Evolutionary conservation across 2,329 filamentous ascomycete species (phyloP), one percentile per base, ranked within the genome.

Genomic region (Metarhizium album): DNA sequence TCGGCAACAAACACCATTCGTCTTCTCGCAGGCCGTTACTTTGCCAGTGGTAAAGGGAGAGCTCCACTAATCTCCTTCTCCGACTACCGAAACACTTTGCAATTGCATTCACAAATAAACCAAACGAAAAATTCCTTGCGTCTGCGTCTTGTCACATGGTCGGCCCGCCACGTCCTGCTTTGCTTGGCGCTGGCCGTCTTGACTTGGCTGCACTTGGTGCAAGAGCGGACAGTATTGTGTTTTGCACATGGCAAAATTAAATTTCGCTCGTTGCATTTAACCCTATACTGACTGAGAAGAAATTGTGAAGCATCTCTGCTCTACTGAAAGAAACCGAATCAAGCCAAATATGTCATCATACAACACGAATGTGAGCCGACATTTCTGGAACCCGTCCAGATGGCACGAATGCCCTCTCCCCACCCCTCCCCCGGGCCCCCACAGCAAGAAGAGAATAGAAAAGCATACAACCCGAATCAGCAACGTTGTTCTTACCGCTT

Each of bases 361-460:
- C 59, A 61, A 59, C 58, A 57, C 57, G 52, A 60, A 58, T 52
- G 55, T 53, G 51, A 54, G 51, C 53, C 52, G 52, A 49, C 45
- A 59, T 59, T 62, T 58, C 65, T 58, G 65, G 67, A 64, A 52
- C 67, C 67, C 56, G 67, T 64, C 67, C 65, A 66, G 64, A 63
- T 59, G 45, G 53, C 58, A 56, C 54, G 53, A 55, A 47, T 57
- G 24, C 35, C 13, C 45, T 46, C 16, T 35, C 45, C 45, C 47
- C 53, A 53, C 50, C n/a, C n/a, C n/a, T n/a, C n/a, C n/a, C n/a
- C n/a, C n/a, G n/a, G n/a, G n/a, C 40, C 45, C 45, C 47, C 53
- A 53, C 50, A 53, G 46, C 47, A 51, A 48, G n/a, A 52, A 42
- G 24, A 47, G 35, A 49, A 48, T 50, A 46, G 46, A 16, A 53